Conservation (phyloP, 441 rosid species). For the Pelargonium fulgidum region DNA sequence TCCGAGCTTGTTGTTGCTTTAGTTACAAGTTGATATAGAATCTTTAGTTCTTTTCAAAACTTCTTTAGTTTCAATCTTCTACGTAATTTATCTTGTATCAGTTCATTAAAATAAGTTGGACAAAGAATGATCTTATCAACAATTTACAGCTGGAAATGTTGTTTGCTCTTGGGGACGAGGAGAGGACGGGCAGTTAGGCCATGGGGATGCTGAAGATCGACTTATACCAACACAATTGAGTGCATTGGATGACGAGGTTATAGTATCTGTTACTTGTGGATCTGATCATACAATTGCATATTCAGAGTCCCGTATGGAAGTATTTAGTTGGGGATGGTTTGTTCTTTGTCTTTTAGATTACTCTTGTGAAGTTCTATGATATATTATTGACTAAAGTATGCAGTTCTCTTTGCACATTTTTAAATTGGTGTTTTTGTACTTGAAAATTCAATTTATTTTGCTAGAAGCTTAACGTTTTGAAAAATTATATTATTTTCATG, state of each 20-base stretch:
- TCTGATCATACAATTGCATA: conserved; percentile 94
- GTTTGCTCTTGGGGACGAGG: conserved; percentile 99
- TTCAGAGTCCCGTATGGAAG: conserved; percentile 51
- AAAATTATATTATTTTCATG: not conserved
- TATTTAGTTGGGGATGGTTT: conserved; percentile 98
- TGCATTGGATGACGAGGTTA: conserved; percentile 55
- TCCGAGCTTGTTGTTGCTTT: not conserved
- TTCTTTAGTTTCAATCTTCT: not conserved
- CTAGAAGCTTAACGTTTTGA: not conserved
- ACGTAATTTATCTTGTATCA: not conserved
- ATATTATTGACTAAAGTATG: not conserved
- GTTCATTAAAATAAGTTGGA: not conserved
- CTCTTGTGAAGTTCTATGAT: not conserved
- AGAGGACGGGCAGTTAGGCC: conserved; percentile 97
- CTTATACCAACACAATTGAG: conserved; percentile 69
- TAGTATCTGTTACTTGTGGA: conserved; percentile 73
- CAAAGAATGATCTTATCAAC: conserved; percentile 7
- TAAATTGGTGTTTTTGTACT: conserved; percentile 7
- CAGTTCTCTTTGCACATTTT: not conserved
- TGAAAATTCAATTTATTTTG: not conserved
- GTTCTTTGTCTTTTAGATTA: conserved; percentile 23
- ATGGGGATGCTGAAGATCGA: conserved; percentile 89
- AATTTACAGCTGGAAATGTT: conserved; percentile 65
- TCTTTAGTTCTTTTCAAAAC: not conserved
- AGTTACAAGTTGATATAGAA: not conserved